Conservation (phyloP, 1,139 yeast species). For the Pichia sp. region DNA sequence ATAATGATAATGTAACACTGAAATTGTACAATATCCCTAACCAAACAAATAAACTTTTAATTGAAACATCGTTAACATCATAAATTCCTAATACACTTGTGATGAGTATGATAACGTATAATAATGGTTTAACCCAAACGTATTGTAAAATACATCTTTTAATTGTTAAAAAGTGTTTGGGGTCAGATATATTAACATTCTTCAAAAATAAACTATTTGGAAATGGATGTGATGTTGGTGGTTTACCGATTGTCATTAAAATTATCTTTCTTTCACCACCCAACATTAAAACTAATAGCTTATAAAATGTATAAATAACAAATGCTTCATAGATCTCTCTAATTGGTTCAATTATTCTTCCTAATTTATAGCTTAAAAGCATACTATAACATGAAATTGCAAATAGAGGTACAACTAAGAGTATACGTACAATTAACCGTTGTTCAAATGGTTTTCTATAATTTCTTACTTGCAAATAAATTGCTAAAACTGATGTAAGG, state of each 20-base stretch:
- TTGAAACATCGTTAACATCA: constrained; percentile 45
- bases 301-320: constrained; percentile 88
- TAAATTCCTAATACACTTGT: constrained; percentile 47
- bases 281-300: constrained; percentile 70
- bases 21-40: constrained; percentile 64
- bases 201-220: constrained; percentile 43
- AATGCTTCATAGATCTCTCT: constrained; percentile 93
- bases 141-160: constrained; percentile 88
- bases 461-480: constrained; percentile 50
- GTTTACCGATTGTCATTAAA: constrained; percentile 60
- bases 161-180: constrained; percentile 64
- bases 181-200: constrained; percentile 79
- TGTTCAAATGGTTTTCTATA: constrained; percentile 89
- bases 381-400: constrained; percentile 48
- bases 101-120: constrained; percentile 52
- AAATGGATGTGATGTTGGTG: constrained; percentile 69
- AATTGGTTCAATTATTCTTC: constrained; percentile 58
- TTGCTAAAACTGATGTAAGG: constrained; percentile 39
- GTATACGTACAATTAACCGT: constrained; percentile 75
- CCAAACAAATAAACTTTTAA: constrained; percentile 55
- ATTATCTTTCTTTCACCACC: constrained; percentile 91
- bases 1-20: constrained; percentile 75
- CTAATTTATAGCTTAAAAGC: constrained; percentile 40
- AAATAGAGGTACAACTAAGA: constrained; percentile 56
- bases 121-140: constrained; percentile 87